phyloP scores from a whole-genome alignment of 1,139 yeast species.

The Sugiyamaella japonica region DNA sequence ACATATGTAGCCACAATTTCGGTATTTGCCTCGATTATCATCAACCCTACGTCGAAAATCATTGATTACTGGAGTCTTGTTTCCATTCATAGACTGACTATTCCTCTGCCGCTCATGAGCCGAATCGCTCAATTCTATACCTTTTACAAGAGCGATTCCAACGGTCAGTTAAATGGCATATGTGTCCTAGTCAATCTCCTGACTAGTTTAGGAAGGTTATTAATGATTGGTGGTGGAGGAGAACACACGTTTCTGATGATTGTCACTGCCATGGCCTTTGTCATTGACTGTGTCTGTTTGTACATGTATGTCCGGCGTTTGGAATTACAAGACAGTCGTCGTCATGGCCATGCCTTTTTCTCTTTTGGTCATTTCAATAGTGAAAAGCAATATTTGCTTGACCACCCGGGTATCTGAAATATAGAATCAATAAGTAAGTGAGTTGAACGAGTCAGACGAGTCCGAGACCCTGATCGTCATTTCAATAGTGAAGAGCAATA shows the following conservation, averaged over 20 bases:
- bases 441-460: too few relatives aligned
- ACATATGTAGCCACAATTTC: conserved; percentile 35
- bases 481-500: background rate
- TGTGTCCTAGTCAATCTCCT: conserved; percentile 56
- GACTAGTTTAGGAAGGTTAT: conserved; percentile 58
- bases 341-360: background rate
- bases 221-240: conserved; percentile 53
- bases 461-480: too few relatives aligned
- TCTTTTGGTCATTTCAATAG: background rate
- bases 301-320: background rate
- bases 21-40: conserved; percentile 23
- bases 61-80: conserved; percentile 34
- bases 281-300: background rate
- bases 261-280: background rate
- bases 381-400: background rate
- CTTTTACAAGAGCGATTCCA: conserved; percentile 51
- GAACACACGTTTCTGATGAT: conserved; percentile 35
- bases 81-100: conserved; percentile 50
- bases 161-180: conserved; percentile 55
- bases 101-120: conserved; percentile 55
- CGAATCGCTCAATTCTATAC: conserved; percentile 58
- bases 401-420: background rate
- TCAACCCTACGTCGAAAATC: conserved; percentile 28
- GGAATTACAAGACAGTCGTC: background rate
- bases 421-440: too few relatives aligned